A percentile compares a stretch with the other conserved stretches of the same genome.
Evolutionary conservation across 129 eudicot species (phyloP).

Genomic region (Kitagawia praeruptora): DNA sequence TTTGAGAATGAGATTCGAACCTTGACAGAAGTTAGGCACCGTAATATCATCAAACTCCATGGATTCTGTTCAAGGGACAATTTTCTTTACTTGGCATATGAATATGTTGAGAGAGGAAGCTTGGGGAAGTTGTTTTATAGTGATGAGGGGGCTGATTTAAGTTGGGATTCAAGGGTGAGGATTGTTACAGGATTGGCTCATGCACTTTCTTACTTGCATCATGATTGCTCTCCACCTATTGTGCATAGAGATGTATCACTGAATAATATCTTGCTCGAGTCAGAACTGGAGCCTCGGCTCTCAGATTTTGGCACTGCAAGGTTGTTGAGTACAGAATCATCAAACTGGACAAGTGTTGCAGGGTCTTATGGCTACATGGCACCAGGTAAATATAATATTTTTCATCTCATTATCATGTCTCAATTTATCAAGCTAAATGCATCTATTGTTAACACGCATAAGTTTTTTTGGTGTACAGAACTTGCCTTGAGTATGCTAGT

Average conservation of each 20-base stretch:
- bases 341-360: slow-evolving; percentile 68
- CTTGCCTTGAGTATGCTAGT: slow-evolving; percentile 6
- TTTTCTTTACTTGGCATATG: slow-evolving; percentile 62
- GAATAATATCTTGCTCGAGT: slow-evolving; percentile 61
- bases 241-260: slow-evolving; percentile 73
- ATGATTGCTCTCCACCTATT: slow-evolving; percentile 74
- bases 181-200: slow-evolving; percentile 76
- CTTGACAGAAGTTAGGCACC: slow-evolving; percentile 72
- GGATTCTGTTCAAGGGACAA: slow-evolving; percentile 58
- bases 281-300: slow-evolving; percentile 57
- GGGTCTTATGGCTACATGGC: slow-evolving; percentile 99
- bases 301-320: slow-evolving; percentile 88
- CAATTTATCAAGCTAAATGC: background rate
- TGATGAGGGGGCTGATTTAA: slow-evolving; percentile 36
- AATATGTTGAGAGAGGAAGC: slow-evolving; percentile 77
- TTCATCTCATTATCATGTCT: background rate
- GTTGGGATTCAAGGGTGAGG: slow-evolving; percentile 56
- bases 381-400: slow-evolving; percentile 47
- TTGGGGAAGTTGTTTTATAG: slow-evolving; percentile 50
- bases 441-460: background rate
- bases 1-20: slow-evolving; percentile 82
- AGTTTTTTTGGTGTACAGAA: background rate
- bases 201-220: slow-evolving; percentile 89
- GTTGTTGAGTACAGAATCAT: slow-evolving; percentile 42
- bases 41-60: slow-evolving; percentile 70